Evolutionary conservation across 169 alveolate species (phyloP).

Genomic region (Besnoitia besnoiti): DNA sequence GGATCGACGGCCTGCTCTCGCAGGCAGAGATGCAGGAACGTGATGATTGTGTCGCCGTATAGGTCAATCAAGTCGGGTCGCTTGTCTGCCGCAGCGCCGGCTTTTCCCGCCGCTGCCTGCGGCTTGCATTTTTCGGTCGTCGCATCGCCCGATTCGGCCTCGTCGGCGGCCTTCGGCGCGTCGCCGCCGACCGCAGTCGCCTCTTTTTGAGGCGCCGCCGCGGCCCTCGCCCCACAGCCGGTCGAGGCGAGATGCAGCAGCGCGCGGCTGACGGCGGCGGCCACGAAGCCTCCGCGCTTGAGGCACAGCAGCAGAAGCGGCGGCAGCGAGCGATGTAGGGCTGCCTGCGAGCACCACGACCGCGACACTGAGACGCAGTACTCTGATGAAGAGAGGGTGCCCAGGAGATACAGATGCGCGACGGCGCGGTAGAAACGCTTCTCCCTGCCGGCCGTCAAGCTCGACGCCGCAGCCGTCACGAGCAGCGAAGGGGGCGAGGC

Average conservation of each 20-base stretch:
- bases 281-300: not conserved
- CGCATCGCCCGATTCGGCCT: not conserved
- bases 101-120: not conserved
- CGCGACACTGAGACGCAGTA: not conserved
- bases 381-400: not conserved
- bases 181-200: too few relatives aligned
- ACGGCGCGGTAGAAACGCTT: not conserved
- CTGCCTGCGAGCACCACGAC: not conserved
- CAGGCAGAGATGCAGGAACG: constrained; percentile 2
- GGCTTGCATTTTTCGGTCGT: not conserved
- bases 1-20: constrained; percentile 15
- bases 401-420: not conserved
- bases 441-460: not conserved
- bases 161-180: too few relatives aligned
- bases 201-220: too few relatives aligned
- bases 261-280: not conserved
- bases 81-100: not conserved
- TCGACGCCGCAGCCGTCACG: not conserved
- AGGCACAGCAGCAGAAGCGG: not conserved
- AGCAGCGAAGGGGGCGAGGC: not conserved
- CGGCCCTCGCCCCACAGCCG: not conserved
- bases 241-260: constrained; percentile 14
- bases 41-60: not conserved
- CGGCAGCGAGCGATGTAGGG: not conserved
- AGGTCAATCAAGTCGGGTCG: not conserved